These are phyloP conservation scores for Neurospora tetrasperma DNA, from an alignment of 495 filamentous ascomycete species.

Conservation along the genomic window DNA sequence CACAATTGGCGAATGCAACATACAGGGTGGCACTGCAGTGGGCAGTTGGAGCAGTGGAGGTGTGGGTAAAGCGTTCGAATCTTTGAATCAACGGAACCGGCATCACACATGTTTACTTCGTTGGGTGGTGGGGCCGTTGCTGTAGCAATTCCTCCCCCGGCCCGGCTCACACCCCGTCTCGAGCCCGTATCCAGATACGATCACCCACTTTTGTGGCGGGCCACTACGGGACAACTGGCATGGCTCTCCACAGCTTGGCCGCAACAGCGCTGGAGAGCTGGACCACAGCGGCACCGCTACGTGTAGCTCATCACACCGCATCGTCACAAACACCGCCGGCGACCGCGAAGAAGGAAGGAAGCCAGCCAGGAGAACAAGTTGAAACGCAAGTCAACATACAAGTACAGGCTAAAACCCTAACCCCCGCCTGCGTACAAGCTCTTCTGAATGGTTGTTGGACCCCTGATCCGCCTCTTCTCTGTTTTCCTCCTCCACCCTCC, in stretches of 20 bases:
- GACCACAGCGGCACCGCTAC: background rate
- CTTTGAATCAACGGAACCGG: background rate
- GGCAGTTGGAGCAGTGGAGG: background rate
- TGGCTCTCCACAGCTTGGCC: background rate
- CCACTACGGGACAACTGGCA: background rate
- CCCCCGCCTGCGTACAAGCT: background rate
- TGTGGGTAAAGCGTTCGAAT: background rate
- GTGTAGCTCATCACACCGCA: background rate
- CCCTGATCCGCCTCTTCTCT: background rate
- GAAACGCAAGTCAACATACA: background rate
- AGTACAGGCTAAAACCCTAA: conserved; percentile 1
- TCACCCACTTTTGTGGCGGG: background rate
- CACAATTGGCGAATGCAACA: background rate
- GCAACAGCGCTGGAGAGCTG: background rate
- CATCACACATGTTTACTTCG: conserved; percentile 4
- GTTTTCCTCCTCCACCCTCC: background rate
- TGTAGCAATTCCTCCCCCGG: background rate
- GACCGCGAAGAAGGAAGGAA: background rate
- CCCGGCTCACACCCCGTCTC: background rate
- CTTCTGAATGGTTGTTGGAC: background rate
- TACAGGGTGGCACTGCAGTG: background rate
- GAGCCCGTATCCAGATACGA: background rate
- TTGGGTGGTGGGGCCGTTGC: conserved; percentile 9
- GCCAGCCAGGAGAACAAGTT: background rate
- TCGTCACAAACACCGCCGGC: background rate